These are phyloP conservation scores for Beauveria asiatica DNA, from an alignment of 2,329 filamentous ascomycete genomes.

Conservation along the genomic window DNA sequence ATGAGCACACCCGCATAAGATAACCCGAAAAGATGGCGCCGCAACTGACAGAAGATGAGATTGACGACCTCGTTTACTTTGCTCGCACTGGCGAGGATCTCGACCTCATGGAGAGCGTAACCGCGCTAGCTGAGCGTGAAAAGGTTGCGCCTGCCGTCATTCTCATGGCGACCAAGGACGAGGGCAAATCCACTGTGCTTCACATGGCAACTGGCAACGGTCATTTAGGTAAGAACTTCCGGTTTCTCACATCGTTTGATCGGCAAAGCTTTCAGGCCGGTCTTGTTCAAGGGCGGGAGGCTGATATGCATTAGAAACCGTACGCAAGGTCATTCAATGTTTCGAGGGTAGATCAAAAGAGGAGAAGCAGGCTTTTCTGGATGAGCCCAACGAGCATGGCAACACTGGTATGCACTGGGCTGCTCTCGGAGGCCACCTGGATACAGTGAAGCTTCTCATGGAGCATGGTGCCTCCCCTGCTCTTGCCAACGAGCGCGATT, in stretches of 20 bases:
- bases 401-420: conserved; percentile 96
- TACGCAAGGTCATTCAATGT: conserved; percentile 33
- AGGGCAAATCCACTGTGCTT: conserved; percentile 68
- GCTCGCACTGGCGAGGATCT: conserved; percentile 67
- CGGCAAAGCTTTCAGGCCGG: not conserved
- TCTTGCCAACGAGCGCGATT: conserved; percentile 73
- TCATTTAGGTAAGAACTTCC: conserved; percentile 53
- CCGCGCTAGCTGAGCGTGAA: conserved; percentile 54
- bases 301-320: conserved; percentile 30
- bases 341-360: conserved; percentile 32
- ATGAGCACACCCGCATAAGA: not conserved
- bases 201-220: conserved; percentile 95
- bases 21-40: conserved; percentile 32
- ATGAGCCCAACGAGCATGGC: conserved; percentile 67
- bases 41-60: conserved; percentile 64
- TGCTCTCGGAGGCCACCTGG: conserved; percentile 77
- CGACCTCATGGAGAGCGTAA: conserved; percentile 54
- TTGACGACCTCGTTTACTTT: conserved; percentile 88
- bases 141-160: conserved; percentile 52
- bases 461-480: conserved; percentile 69
- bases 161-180: conserved; percentile 61
- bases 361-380: conserved; percentile 47
- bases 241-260: fast-evolving
- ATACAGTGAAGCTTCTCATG: conserved; percentile 68
- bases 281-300: not conserved